Evolutionary conservation across 2,329 filamentous ascomycete species (phyloP).

Genomic region (Calonectria hongkongensis): DNA sequence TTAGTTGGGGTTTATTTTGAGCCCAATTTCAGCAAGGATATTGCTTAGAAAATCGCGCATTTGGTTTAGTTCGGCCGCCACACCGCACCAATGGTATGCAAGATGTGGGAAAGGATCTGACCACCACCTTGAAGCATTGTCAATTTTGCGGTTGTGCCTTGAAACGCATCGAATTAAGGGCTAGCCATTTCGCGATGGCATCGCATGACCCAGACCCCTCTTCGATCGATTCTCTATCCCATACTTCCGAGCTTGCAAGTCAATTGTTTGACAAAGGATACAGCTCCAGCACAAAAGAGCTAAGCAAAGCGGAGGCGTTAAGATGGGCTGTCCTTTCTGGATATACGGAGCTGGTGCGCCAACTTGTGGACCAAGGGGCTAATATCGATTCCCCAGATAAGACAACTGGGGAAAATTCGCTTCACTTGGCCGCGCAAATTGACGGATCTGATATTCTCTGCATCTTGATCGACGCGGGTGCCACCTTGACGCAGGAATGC

Average conservation of each 20-base stretch:
- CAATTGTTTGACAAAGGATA: not conserved
- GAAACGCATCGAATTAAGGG: not conserved
- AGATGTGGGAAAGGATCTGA: not conserved
- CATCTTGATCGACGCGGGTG: not conserved
- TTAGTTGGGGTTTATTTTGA: too few species aligned
- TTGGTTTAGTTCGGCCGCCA: not conserved
- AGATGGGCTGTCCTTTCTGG: conserved; percentile 4
- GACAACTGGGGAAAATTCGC: not conserved
- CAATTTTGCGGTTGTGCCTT: not conserved
- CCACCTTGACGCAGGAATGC: not conserved
- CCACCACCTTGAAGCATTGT: not conserved
- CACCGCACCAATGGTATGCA: not conserved
- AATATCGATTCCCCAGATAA: not conserved
- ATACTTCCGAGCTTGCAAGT: not conserved
- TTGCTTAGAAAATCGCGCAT: conserved; percentile 14
- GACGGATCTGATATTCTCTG: not conserved
- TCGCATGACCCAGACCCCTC: not conserved
- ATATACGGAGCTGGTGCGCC: not conserved
- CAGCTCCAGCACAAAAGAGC: not conserved
- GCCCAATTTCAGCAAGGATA: not conserved
- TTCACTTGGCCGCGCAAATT: not conserved
- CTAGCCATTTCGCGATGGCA: not conserved
- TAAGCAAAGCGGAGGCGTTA: conserved; percentile 11
- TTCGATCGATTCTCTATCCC: not conserved
- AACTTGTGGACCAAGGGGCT: conserved; percentile 4